Conservation (phyloP, 2,329 filamentous ascomycete genomes). For the Penicillium sp. region DNA sequence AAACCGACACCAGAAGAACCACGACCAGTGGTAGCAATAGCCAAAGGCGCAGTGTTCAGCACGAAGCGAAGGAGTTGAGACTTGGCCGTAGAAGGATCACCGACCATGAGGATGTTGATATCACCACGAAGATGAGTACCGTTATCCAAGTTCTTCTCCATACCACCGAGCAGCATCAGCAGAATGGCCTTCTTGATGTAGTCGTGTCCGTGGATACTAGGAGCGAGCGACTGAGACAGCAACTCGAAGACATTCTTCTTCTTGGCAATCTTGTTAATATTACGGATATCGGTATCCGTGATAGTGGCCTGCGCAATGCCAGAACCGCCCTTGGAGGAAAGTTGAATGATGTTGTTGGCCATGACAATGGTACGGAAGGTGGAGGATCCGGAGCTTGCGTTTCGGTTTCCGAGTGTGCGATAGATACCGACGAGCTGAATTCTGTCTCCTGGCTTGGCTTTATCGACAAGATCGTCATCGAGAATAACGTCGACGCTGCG, state of each 20-base stretch:
- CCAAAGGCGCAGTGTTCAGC: slow-evolving; percentile 92
- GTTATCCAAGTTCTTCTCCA: slow-evolving; percentile 98
- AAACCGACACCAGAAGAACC: slow-evolving; percentile 97
- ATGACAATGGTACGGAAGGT: slow-evolving; percentile 94
- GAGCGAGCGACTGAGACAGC: slow-evolving; percentile 90
- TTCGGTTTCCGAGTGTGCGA: slow-evolving; percentile 90
- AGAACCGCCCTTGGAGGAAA: slow-evolving; percentile 95
- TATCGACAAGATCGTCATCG: slow-evolving; percentile 94
- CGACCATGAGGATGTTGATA: slow-evolving; percentile 99
- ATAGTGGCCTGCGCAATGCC: slow-evolving; percentile 91
- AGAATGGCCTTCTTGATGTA: slow-evolving; percentile 98
- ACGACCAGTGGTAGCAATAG: slow-evolving; percentile 95
- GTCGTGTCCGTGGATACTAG: slow-evolving; percentile 95
- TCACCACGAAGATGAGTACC: slow-evolving; percentile 97
- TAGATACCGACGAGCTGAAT: slow-evolving; percentile 98
- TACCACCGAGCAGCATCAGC: slow-evolving; percentile 90
- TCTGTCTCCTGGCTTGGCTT: slow-evolving; percentile 91
- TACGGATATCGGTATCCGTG: slow-evolving; percentile 95
- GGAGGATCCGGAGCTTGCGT: slow-evolving; percentile 86
- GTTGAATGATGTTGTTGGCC: slow-evolving; percentile 91
- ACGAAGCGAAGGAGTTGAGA: slow-evolving; percentile 98
- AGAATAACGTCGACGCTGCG: slow-evolving; percentile 95
- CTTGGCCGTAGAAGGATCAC: slow-evolving; percentile 97
- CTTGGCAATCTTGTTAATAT: slow-evolving; percentile 97
- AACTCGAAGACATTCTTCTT: slow-evolving; percentile 92